Conservation (phyloP, 2,329 filamentous ascomycete genomes). For the Alternaria gaisen region DNA sequence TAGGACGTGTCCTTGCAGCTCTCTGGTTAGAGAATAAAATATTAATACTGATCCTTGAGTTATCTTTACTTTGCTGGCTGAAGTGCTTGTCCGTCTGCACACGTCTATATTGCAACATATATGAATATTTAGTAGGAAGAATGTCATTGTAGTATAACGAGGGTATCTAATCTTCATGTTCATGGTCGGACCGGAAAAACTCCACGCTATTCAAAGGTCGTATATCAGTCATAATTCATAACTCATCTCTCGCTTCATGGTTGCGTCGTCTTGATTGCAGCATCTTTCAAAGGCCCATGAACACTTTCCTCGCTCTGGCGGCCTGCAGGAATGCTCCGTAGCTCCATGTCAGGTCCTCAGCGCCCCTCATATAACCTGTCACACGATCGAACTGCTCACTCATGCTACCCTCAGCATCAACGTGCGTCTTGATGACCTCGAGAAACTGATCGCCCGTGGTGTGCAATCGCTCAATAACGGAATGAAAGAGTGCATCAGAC, state of each 20-base stretch:
- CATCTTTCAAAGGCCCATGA: conserved; percentile 13
- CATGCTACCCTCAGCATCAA: conserved; percentile 50
- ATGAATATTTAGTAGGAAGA: background rate
- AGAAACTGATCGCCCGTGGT: conserved; percentile 54
- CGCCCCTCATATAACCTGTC: conserved; percentile 53
- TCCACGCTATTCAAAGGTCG: conserved; percentile 5
- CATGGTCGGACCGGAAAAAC: background rate
- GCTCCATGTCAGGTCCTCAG: conserved; percentile 57
- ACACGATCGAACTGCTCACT: conserved; percentile 56
- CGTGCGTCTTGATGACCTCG: conserved; percentile 51
- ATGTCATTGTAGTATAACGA: conserved; percentile 4
- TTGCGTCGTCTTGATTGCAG: background rate
- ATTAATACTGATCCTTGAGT: background rate
- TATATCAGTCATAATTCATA: conserved; percentile 16
- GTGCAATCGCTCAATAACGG: conserved; percentile 43
- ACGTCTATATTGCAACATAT: fast-evolving
- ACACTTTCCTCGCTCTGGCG: conserved; percentile 44
- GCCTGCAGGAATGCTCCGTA: conserved; percentile 56
- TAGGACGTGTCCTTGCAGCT: background rate
- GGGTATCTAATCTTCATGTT: conserved; percentile 10
- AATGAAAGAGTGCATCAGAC: conserved; percentile 41
- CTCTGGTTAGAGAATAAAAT: background rate
- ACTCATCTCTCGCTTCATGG: conserved; percentile 9
- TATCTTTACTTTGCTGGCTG: background rate
- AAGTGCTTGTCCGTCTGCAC: background rate